Base-by-base conservation (phyloP, 257 asterid genomes). In the Solanum etuberosum region DNA sequence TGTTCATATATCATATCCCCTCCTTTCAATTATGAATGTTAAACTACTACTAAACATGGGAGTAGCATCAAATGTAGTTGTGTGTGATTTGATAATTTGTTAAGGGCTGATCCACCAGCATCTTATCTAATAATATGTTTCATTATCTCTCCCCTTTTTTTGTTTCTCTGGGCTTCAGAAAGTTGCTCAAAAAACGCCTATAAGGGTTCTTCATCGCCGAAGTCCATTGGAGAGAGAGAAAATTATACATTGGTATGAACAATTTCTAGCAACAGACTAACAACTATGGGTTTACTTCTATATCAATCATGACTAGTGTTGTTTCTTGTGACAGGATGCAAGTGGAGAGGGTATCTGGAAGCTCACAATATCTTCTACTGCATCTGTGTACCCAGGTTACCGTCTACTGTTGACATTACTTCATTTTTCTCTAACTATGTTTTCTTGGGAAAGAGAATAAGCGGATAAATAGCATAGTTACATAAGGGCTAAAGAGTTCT, bases 191-290 rank as follows among this genome's bases (percentile, higher is more conserved):
- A 97, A 92, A 86, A 97, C 99, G n/a, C 99, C 99, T 42, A 46
- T 94, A 86, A 97, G 99, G 89, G 99, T 97, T 91, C 98, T 97
- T 83, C 99, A 97, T 85, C 98, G 99, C 83, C 94, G 99, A 91
- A 97, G 99, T 88, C 98, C 99, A 67, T 87, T 95, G 92, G 96
- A 89, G 89, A 98, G 99, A 48, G 98, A 93, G 89, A 94, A 87
- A 91, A 89, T 90, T 87, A 92, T 97, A 89, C 98, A 97, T 86
- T 95, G 99, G 98, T 97, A 94, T 18, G 88, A 83, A 88, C 59
- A 5, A 37, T 80, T 48, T 81, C 54, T 83, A 29, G 51, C 16
- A 83, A 83, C 43, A n/a, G 54, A 86, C 76, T 84, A 29, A 87
- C 77, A 86, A 16, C 40, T 46, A 12, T 70, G 9, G 21, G 29